Evolutionary conservation across 768 basidiomycete species (phyloP), one percentile per base, ranked within the genome.

Genomic region (Pisolithus orientalis): DNA sequence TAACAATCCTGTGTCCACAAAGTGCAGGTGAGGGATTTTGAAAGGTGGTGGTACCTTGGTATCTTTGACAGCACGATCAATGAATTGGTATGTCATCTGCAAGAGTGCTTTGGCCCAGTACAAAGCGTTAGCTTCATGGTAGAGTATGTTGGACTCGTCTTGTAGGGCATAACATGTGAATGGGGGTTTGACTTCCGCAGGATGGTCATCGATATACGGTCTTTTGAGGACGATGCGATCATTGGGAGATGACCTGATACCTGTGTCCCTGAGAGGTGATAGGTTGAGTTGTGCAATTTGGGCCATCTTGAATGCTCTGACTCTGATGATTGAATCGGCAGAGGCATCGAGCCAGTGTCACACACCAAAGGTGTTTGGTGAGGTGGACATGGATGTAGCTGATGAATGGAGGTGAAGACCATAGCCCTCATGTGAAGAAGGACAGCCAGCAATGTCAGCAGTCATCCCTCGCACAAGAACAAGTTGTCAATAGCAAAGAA

Each of bases 31-130:
- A n/a, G n/a, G n/a, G n/a, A n/a, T n/a, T n/a, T n/a, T n/a, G n/a
- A n/a, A n/a, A n/a, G n/a, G n/a, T n/a, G n/a, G n/a, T n/a, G n/a
- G n/a, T n/a, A n/a, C n/a, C 6, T n/a, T 14, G 3, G 51, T 24
- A 1, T 38, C n/a, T 3, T 6, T 5, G 3, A 58, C 10, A 17
- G 37, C 9, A 32, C 5, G 32, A 21, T 56, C 50, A 24, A 59
- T 47, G 25, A 50, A 53, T 6, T 40, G 27, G 17, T 56, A 59
- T 1, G 49, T 55, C 29, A 53, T 39, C 17, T 49, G 31, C 7
- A 59, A 25, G 1, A 59, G 29, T 1, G 52, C 39, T 7, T 49
- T 34, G 6, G 54, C 47, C 57, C 57, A 58, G 27, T 51, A 55
- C 10, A 55, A 43, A 9, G 53, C 3, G 9, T 58, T 58, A 0